Base-by-base conservation (phyloP, 2,329 filamentous ascomycete species). In the Zelopaecilomyces penicillatus region DNA sequence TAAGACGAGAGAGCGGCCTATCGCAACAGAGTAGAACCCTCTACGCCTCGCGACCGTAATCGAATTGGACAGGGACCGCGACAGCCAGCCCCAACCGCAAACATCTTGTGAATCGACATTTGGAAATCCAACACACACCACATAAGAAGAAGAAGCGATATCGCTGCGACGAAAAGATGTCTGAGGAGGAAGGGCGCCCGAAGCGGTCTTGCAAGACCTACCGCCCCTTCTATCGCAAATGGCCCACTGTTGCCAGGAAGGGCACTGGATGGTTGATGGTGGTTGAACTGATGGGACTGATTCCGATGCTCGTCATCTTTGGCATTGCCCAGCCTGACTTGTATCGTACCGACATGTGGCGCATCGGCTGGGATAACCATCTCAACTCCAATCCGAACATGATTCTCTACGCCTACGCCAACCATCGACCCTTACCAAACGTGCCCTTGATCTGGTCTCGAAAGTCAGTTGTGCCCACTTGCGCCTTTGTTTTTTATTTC, bases 371-470 rank as follows among this genome's bases (percentile, higher is more conserved):
- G 48, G 73, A 82, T 43, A 70, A 85, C 59, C 76, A 78, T 49
- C 85, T 85, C 70, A 90, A 90, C 65, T 88, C 83, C 49, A 80
- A 80, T 54, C 85, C 86, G 10, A 74, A 68, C 49, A 76, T 82
- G 56, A 69, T 87, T 12, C 64, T 88, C 31, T 89, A 86, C 62
- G 82, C 82, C 31, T 82, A 83, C 57, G 83, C 84, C 42, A 90
- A 90, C 58, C 76, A 87, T 59, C 65, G 70, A 43, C 73, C 80
- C 1, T 65, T 82, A 10, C 79, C 80, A 1, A 69, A 70, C 31
- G 68, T 78, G 7, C 83, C 86, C 1, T 66, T 89, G 43, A 75
- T 89, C 10, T 91, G 86, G 86, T 84, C 82, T 48, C 66, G 71
- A 57, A 76, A 75, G 85, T 90, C 63, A 68, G 84, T 76, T 35